These are phyloP conservation scores for Cydonia oblonga DNA, from an alignment of 331 rosid species.

Conservation along the genomic window DNA sequence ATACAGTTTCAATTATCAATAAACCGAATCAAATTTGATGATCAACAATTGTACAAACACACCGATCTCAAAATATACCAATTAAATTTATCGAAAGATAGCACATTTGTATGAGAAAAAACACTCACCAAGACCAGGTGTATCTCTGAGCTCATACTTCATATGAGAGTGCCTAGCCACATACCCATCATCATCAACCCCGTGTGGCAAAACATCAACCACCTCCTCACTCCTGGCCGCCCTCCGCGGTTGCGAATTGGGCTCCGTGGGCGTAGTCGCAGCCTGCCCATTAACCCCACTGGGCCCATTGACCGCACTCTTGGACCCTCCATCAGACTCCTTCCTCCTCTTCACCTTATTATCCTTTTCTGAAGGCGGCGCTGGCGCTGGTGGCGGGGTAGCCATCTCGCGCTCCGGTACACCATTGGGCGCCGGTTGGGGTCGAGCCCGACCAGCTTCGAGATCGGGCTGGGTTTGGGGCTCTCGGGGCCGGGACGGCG, in stretches of 20 bases:
- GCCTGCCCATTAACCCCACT: slow-evolving; percentile 69
- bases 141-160: slow-evolving; percentile 86
- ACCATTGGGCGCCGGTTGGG: slow-evolving; percentile 27
- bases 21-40: background rate
- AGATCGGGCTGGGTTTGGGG: slow-evolving; percentile 35
- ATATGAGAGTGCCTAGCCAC: slow-evolving; percentile 58
- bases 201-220: slow-evolving; percentile 53
- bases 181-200: slow-evolving; percentile 50
- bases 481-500: slow-evolving; percentile 34
- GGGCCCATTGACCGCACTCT: slow-evolving; percentile 32
- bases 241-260: slow-evolving; percentile 39
- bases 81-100: background rate
- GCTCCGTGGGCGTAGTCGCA: slow-evolving; percentile 21
- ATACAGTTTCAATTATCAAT: background rate
- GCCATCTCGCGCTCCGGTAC: slow-evolving; percentile 22
- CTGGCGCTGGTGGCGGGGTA: slow-evolving; percentile 11
- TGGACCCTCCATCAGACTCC: slow-evolving; percentile 64
- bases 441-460: slow-evolving; percentile 44
- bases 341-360: slow-evolving; percentile 51
- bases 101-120: background rate
- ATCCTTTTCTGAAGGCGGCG: slow-evolving; percentile 30
- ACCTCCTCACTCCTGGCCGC: slow-evolving; percentile 44
- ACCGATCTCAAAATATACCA: background rate
- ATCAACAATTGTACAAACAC: background rate
- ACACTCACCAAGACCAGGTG: slow-evolving; percentile 77